Evolutionary conservation across 2,329 filamentous ascomycete genomes (phyloP).

Genomic region (Verticillium nonalfalfae): DNA sequence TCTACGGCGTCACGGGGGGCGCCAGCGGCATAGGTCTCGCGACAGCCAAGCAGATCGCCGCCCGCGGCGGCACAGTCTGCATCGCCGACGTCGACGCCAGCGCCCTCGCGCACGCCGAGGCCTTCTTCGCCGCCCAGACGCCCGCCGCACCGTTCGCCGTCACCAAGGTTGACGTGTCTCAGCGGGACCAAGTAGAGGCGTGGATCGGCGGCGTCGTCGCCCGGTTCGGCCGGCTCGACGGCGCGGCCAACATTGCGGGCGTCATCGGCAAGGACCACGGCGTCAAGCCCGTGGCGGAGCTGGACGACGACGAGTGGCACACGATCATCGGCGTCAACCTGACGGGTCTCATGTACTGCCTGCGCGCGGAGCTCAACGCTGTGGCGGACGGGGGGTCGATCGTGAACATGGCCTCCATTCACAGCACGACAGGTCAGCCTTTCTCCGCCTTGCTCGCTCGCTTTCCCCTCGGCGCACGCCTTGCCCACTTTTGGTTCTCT

Average conservation of each 20-base stretch:
- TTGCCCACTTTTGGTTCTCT: too few species aligned
- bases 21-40: constrained; percentile 32
- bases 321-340: constrained; percentile 57
- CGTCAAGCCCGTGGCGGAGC: constrained; percentile 23
- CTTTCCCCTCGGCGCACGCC: too few species aligned
- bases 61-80: constrained; percentile 25
- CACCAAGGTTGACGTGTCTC: constrained; percentile 35
- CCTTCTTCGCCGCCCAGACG: constrained; percentile 2
- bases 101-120: constrained; percentile 19
- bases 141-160: constrained; percentile 10
- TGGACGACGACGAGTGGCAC: constrained; percentile 37
- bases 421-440: constrained; percentile 23
- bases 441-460: constrained; percentile 3
- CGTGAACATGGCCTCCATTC: constrained; percentile 48
- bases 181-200: constrained; percentile 36
- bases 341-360: background rate
- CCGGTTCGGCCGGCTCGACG: constrained; percentile 42
- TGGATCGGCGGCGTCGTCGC: constrained; percentile 39
- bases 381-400: constrained; percentile 41
- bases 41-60: constrained; percentile 25
- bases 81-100: constrained; percentile 26
- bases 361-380: background rate
- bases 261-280: constrained; percentile 17
- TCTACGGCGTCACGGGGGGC: constrained; percentile 21
- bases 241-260: constrained; percentile 49